phyloP scores from a whole-genome alignment of 768 basidiomycete species.

The Rickenella mellea region DNA sequence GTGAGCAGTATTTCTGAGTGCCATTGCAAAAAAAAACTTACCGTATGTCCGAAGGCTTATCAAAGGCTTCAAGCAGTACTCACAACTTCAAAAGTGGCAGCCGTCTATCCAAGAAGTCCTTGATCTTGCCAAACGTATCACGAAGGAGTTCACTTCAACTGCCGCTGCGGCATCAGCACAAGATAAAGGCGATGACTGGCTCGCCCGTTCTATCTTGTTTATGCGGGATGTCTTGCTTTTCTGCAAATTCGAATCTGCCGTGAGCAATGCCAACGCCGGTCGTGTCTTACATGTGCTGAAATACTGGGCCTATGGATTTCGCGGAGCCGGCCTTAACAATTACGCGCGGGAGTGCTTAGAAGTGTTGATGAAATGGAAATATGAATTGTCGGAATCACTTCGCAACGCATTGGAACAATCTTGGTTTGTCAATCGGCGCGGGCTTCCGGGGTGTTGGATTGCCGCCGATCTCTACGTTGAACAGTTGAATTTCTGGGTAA shows the following conservation, averaged over 20 bases:
- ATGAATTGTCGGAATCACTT: constrained; percentile 10
- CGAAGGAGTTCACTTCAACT: constrained; percentile 3
- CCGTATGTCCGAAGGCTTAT: constrained; percentile 4
- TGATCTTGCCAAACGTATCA: neutral
- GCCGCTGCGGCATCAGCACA: constrained; percentile 8
- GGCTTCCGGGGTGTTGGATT: constrained; percentile 16
- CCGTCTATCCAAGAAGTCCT: constrained; percentile 6
- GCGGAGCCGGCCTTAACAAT: constrained; percentile 22
- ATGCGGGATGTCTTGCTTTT: constrained; percentile 20
- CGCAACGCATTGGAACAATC: constrained; percentile 12
- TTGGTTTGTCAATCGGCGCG: constrained; percentile 22
- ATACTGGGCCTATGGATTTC: constrained; percentile 18
- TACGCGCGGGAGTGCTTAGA: constrained; percentile 20
- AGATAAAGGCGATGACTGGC: constrained; percentile 6
- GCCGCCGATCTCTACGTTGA: constrained; percentile 21
- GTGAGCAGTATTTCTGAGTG: constrained; percentile 11
- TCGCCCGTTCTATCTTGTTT: constrained; percentile 17
- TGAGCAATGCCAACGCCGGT: constrained; percentile 22
- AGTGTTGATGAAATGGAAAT: constrained; percentile 11
- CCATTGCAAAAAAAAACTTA: too few species aligned
- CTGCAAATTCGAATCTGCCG: constrained; percentile 19
- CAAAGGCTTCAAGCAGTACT: constrained; percentile 6
- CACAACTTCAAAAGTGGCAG: constrained; percentile 7
- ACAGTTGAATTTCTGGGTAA: constrained; percentile 20
- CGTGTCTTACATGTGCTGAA: constrained; percentile 18